Conservation (phyloP, 768 basidiomycete species). For the Collybiopsis confluens region DNA sequence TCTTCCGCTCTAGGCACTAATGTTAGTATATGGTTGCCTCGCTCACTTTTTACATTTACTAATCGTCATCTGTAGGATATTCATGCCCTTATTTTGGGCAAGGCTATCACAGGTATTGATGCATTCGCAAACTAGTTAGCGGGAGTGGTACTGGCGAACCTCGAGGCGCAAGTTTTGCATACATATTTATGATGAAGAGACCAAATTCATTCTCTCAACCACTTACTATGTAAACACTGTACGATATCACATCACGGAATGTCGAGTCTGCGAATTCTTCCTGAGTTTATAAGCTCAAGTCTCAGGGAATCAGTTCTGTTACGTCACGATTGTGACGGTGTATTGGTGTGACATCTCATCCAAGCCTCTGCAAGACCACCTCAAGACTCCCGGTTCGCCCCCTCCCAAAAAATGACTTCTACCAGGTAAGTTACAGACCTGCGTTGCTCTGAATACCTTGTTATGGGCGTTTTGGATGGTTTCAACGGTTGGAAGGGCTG, state of each 20-base stretch:
- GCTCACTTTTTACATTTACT: constrained; percentile 13
- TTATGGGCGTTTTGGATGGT: neutral
- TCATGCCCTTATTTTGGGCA: constrained; percentile 89
- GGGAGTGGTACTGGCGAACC: no score
- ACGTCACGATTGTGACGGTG: neutral
- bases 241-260: no score
- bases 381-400: neutral
- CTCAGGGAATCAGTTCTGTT: no score
- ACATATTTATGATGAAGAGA: no score
- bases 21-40: constrained; percentile 30
- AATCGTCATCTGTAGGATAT: constrained; percentile 57
- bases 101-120: constrained; percentile 83
- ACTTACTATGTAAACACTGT: no score
- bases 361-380: neutral
- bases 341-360: neutral
- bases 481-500: constrained; percentile 1
- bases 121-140: constrained; percentile 65
- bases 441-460: neutral
- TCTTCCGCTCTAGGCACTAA: constrained; percentile 45
- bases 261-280: no score
- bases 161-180: no score
- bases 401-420: constrained; percentile 9
- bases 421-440: constrained; percentile 4
- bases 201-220: no score
- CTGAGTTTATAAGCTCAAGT: no score